Conservation (phyloP, 2,329 filamentous ascomycete species). For the Stagonosporopsis cucurbitacearum region DNA sequence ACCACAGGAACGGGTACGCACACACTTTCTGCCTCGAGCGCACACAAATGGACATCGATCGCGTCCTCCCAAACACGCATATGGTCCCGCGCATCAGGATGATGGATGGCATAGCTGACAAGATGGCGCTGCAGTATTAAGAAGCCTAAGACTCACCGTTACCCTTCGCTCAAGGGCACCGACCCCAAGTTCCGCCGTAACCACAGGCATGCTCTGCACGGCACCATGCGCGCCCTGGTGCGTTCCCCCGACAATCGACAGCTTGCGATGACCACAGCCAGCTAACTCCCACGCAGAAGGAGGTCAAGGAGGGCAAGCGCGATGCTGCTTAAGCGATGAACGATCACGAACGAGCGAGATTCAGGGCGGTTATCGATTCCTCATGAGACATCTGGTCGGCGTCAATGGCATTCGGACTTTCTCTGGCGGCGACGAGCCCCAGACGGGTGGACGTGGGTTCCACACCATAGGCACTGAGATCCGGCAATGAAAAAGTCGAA, state of each 20-base stretch:
- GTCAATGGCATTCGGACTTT: slow-evolving; percentile 52
- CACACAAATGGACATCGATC: slow-evolving; percentile 15
- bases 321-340: slow-evolving; percentile 73
- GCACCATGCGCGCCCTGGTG: slow-evolving; percentile 97
- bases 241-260: slow-evolving; percentile 48
- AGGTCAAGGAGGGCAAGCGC: slow-evolving; percentile 95
- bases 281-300: slow-evolving; percentile 72
- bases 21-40: slow-evolving; percentile 20
- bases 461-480: slow-evolving; percentile 46
- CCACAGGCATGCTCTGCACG: slow-evolving; percentile 99
- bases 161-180: slow-evolving; percentile 97
- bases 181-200: slow-evolving; percentile 99
- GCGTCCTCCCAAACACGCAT: background rate
- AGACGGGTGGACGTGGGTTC: slow-evolving; percentile 40
- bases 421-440: slow-evolving; percentile 46
- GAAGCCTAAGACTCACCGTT: slow-evolving; percentile 99
- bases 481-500: slow-evolving; percentile 49
- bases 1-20: slow-evolving; percentile 97
- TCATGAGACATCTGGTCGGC: slow-evolving; percentile 51
- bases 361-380: slow-evolving; percentile 47
- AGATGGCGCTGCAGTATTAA: slow-evolving; percentile 76
- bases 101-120: slow-evolving; percentile 26
- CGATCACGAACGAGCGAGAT: slow-evolving; percentile 41
- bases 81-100: slow-evolving; percentile 1
- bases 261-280: background rate